Conservation (phyloP, 140 eudicot genomes). For the Stevia rebaudiana region DNA sequence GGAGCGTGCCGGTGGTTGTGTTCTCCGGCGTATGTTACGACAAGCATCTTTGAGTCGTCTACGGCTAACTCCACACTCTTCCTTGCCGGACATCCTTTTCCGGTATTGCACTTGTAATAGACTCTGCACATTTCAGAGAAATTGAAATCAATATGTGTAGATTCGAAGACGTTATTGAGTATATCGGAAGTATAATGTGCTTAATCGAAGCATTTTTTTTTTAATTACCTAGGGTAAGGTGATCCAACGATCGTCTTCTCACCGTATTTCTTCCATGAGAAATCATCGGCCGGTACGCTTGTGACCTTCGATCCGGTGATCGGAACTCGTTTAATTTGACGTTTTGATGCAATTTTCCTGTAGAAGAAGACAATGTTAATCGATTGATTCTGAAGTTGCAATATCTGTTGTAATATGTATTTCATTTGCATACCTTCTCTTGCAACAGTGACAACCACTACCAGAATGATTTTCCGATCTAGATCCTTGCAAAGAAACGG, state of each 20-base stretch:
- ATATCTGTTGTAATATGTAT: background rate
- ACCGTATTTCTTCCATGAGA: conserved; percentile 75
- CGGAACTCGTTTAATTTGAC: conserved; percentile 39
- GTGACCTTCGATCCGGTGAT: conserved; percentile 46
- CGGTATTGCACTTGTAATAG: conserved; percentile 57
- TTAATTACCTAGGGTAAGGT: conserved; percentile 57
- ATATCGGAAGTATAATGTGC: background rate
- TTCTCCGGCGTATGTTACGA: conserved; percentile 67
- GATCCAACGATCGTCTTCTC: conserved; percentile 65
- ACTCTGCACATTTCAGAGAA: conserved; percentile 42
- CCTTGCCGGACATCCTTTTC: conserved; percentile 68
- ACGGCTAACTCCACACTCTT: conserved; percentile 60
- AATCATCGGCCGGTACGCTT: conserved; percentile 59
- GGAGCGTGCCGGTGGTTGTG: conserved; percentile 39
- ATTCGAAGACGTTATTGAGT: background rate
- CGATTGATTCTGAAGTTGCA: background rate
- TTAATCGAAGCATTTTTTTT: conserved; percentile 18
- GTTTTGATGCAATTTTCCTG: conserved; percentile 48
- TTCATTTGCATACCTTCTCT: conserved; percentile 45
- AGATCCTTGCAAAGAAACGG: conserved; percentile 27
- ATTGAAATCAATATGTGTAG: background rate
- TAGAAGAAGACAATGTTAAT: background rate
- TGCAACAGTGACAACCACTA: conserved; percentile 57
- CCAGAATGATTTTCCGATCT: conserved; percentile 18
- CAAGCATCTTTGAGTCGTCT: conserved; percentile 52